phyloP scores from a whole-genome alignment of 495 filamentous ascomycete species.

The Podospora bellae-mahoneyi region DNA sequence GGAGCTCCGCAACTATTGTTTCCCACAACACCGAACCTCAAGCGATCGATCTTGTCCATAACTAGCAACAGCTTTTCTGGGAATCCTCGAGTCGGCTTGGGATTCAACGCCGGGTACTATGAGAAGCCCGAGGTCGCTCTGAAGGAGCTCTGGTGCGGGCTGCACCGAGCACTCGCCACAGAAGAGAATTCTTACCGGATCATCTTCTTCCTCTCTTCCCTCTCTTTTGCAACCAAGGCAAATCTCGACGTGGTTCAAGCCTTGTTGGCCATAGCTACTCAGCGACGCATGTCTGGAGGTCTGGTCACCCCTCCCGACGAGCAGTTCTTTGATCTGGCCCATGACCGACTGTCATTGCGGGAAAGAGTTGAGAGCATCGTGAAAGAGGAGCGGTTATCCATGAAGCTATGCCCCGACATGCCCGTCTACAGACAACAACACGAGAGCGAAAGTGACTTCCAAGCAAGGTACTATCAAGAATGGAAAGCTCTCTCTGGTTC shows the following conservation, averaged over 20 bases:
- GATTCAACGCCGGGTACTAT: slow-evolving; percentile 14
- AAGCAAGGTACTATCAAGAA: neutral
- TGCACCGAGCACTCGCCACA: slow-evolving; percentile 10
- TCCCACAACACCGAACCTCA: neutral
- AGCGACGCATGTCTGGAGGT: neutral
- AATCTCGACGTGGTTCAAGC: slow-evolving; percentile 17
- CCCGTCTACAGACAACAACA: neutral
- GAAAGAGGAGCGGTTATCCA: neutral
- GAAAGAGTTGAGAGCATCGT: neutral
- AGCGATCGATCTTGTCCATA: neutral
- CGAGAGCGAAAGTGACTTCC: neutral
- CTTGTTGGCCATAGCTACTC: slow-evolving; percentile 20
- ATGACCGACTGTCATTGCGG: slow-evolving; percentile 2
- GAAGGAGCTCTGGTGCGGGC: slow-evolving; percentile 15
- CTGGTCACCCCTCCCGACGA: slow-evolving; percentile 11
- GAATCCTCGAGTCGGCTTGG: neutral
- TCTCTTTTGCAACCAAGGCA: slow-evolving; percentile 15
- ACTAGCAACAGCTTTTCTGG: slow-evolving; percentile 13
- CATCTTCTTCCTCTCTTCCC: slow-evolving; percentile 20
- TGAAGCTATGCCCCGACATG: neutral
- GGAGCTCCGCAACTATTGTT: neutral
- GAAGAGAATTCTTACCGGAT: slow-evolving; percentile 17
- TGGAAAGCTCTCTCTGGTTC: neutral
- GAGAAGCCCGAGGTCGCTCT: neutral
- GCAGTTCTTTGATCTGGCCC: slow-evolving; percentile 2